Conservation (phyloP, 257 asterid genomes). For the Salvia miltiorrhiza region DNA sequence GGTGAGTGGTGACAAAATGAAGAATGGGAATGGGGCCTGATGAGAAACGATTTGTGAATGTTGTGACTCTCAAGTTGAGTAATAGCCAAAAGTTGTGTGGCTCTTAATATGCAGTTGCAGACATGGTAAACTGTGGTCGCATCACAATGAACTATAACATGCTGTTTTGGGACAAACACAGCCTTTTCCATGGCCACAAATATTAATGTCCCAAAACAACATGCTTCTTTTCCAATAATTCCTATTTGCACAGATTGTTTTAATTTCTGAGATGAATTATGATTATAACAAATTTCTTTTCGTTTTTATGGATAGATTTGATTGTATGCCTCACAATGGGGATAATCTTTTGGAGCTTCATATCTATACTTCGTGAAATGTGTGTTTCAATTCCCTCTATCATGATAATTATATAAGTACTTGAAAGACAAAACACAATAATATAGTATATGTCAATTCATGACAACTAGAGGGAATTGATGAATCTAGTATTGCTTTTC, state of each 20-base stretch:
- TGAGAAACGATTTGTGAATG: constrained; percentile 29
- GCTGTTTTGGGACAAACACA: constrained; percentile 37
- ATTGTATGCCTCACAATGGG: constrained; percentile 4
- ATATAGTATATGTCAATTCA: constrained; percentile 45
- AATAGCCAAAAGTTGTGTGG: constrained; percentile 46
- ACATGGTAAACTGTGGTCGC: constrained; percentile 22
- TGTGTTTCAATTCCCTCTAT: not conserved
- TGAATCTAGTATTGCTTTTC: constrained; percentile 39
- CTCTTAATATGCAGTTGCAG: constrained; percentile 37
- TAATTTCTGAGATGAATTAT: not conserved
- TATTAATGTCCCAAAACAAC: not conserved
- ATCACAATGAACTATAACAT: constrained; percentile 26
- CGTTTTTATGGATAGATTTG: not conserved
- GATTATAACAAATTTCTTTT: not conserved
- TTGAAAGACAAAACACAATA: not conserved
- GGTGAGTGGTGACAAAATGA: not conserved
- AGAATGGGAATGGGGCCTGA: constrained; percentile 38
- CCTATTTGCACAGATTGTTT: not conserved
- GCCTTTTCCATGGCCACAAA: constrained; percentile 41
- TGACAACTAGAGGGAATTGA: constrained; percentile 39
- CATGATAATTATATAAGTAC: not conserved
- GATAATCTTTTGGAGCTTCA: not conserved
- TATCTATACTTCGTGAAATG: not conserved
- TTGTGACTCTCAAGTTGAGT: constrained; percentile 45
- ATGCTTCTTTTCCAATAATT: too few species aligned